Base-by-base conservation (phyloP, 768 basidiomycete species). In the Grammothele lineata region DNA sequence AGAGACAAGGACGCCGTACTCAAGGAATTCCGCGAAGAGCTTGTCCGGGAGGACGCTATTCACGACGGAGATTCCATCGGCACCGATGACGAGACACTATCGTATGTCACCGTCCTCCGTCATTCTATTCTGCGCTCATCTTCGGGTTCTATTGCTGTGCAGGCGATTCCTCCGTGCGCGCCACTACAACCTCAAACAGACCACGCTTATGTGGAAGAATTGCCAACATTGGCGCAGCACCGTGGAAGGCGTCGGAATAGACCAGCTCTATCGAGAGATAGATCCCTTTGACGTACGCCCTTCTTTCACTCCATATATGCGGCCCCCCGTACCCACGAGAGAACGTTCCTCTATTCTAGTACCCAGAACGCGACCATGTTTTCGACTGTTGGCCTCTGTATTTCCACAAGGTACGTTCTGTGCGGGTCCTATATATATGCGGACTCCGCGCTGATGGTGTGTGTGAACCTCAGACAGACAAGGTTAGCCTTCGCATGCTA, bases 81-180 rank as follows among this genome's bases (percentile, higher is more conserved):
- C 11, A 78, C 81, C 2, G 80, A 76, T 47, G 72, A 76, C 52
- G 67, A 70, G 44, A 84, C 82, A 8, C 60, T 87, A 12, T 60
- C 83, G 85, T 58, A 81, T 47, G 63, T 39, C 6, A 34, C 6
- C 25, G 17, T 37, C 14, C n/a, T n/a, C n/a, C 18, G 14, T 18
- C 33, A 5, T 11, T 27, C 17, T 33, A 37, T 15, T 32, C 43
- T 27, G 19, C 14, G 27, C 27, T 10, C 14, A 12, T n/a, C 19
- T 17, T 23, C 14, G 27, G 12, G 30, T 32, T 9, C 15, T 32
- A 9, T 32, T 32, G 6, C 22, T 17, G 37, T 26, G n/a, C 53
- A 88, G 86, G 45, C 79, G 86, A n/a, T 89, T 87, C 57, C 63
- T 89, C n/a, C 77, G 81, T 27, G 86, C 86, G 9, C 80, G 86